Evolutionary conservation across 306 rosid species (phyloP).

Genomic region (Nissolia schottii): DNA sequence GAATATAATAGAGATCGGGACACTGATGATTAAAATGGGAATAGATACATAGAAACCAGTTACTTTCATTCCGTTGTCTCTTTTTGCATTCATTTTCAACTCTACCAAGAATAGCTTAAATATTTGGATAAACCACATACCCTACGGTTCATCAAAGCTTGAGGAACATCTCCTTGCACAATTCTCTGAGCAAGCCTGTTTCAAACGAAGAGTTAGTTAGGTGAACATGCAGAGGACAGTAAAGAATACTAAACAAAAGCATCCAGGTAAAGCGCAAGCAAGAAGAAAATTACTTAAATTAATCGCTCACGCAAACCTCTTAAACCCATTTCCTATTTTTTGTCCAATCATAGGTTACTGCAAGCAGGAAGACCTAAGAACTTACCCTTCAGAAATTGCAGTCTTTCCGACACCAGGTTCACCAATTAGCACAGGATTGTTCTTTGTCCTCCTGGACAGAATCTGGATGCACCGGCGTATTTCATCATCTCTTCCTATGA

Average conservation of each 20-base stretch:
- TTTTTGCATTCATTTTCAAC: neutral
- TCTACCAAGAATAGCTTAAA: neutral
- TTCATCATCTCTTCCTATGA: constrained; percentile 98
- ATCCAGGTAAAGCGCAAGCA: constrained; percentile 3
- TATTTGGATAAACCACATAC: constrained; percentile 44
- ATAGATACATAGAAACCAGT: neutral
- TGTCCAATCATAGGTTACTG: neutral
- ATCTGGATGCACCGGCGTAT: constrained; percentile 98
- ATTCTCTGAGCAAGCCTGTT: constrained; percentile 98
- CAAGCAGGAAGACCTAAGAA: neutral
- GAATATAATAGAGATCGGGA: neutral
- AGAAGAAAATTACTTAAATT: neutral
- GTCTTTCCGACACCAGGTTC: constrained; percentile 99
- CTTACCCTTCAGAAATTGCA: constrained; percentile 97
- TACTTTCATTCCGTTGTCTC: neutral
- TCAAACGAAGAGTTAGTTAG: constrained; percentile 14
- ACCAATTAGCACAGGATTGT: constrained; percentile 94
- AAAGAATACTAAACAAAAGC: neutral
- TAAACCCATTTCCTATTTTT: neutral
- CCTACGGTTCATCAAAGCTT: constrained; percentile 92
- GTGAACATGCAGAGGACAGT: neutral
- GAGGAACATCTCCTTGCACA: constrained; percentile 95
- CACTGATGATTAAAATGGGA: neutral
- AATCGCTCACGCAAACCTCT: neutral
- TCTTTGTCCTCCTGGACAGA: constrained; percentile 97